Conservation (phyloP, 2,329 filamentous ascomycete genomes). For the Amesomyces nigricolor region DNA sequence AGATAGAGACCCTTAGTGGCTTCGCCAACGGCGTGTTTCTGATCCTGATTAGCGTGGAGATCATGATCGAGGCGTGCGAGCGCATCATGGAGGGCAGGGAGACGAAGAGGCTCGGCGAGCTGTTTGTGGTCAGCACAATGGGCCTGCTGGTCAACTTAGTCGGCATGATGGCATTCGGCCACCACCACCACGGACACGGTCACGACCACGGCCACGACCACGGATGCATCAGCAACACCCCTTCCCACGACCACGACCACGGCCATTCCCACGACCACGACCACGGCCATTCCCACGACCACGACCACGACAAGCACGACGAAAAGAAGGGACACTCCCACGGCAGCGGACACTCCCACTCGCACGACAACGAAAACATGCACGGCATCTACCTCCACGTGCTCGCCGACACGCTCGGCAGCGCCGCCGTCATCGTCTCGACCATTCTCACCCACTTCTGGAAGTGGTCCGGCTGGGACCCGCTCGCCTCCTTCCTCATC, state of each 20-base stretch:
- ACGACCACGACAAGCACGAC: conserved; percentile 24
- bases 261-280: conserved; percentile 33
- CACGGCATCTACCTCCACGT: conserved; percentile 94
- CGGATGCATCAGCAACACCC: conserved; percentile 26
- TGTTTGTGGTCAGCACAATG: conserved; percentile 81
- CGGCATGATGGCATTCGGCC: conserved; percentile 79
- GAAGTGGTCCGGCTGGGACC: conserved; percentile 92
- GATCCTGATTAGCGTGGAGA: conserved; percentile 92
- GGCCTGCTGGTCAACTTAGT: conserved; percentile 88
- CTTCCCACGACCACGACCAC: conserved; percentile 34
- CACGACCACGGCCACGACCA: conserved; percentile 43
- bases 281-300: conserved; percentile 31
- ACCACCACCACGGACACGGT: conserved; percentile 55
- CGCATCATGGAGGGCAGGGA: conserved; percentile 77
- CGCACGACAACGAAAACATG: conserved; percentile 96
- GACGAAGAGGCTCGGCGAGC: conserved; percentile 76
- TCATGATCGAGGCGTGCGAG: conserved; percentile 90
- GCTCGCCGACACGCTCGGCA: conserved; percentile 88
- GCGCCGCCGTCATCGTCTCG: conserved; percentile 87
- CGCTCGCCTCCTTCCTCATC: conserved; percentile 87
- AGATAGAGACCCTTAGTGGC: conserved; percentile 91
- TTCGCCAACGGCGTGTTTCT: conserved; percentile 96
- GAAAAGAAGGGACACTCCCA: conserved; percentile 28
- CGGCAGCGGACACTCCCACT: conserved; percentile 33
- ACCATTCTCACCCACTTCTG: conserved; percentile 82